Evolutionary conservation across 768 basidiomycete genomes (phyloP), one percentile per base, ranked within the genome.

Genomic region (Boletus speciosus): DNA sequence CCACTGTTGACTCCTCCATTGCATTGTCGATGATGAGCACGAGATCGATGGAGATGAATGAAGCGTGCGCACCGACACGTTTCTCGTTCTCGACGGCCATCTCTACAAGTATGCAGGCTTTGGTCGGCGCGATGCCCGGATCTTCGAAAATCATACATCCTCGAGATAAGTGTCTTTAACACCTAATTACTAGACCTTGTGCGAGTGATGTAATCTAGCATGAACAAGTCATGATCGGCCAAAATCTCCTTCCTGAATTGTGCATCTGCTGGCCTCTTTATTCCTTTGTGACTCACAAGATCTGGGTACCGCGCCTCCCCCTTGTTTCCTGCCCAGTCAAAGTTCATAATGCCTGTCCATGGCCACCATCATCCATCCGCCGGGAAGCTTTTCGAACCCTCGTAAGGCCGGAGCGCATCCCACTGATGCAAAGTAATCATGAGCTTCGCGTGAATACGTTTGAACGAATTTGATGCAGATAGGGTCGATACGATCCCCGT

Each of bases 41-140:
- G 16, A 29, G 10, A 4, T 23, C 5, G 3, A 10, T 27, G 10
- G 15, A 43, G 37, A 32, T 1, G 25, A 15, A 25, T 21, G 29
- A 25, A 7, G 27, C 5, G 4, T 23, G 47, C 76, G 51, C 53
- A 78, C 89, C 89, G 38, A 94, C 88, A 29, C 87, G 83, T 60
- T 83, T 87, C 72, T 94, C 93, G 57, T 90, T 92, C 64, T 86
- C 82, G 74, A 96, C 84, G 0, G 90, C 80, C 70, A 96, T 84
- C 61, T 81, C 75, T 12, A 93, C 90, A 0, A 96, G 76, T 38
- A 84, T 76, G 19, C 86, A 19, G 19, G 19, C 85, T 64, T 93
- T 86, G 39, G 76, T 83, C 15, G 59, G 58, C 32, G 58, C 46
- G 19, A 50, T 34, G 16, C 4, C 34, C 9, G 51, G 32, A 19